Evolutionary conservation across 345 rosid species (phyloP).

Genomic region (Eucalyptus globulus): DNA sequence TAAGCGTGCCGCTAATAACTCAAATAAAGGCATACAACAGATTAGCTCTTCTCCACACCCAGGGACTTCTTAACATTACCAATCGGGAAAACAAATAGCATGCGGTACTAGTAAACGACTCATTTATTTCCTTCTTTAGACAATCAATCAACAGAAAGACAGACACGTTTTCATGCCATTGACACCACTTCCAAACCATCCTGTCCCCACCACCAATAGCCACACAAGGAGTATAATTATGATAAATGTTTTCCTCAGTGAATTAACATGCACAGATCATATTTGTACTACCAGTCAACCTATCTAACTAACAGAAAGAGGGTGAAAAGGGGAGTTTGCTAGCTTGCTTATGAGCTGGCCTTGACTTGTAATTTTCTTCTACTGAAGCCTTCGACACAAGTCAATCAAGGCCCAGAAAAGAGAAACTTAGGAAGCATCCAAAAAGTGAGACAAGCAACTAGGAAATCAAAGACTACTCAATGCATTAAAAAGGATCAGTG

Average conservation of each 20-base stretch:
- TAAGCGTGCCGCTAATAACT: background rate
- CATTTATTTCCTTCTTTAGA: background rate
- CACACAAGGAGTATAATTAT: background rate
- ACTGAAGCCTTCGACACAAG: background rate
- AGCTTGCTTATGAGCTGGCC: background rate
- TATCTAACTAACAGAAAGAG: background rate
- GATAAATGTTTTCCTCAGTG: background rate
- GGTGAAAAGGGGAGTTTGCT: background rate
- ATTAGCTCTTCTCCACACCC: background rate
- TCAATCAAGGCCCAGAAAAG: background rate
- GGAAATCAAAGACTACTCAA: background rate
- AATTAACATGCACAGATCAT: background rate
- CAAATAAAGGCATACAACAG: background rate
- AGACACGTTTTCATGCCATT: background rate
- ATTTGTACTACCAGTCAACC: background rate
- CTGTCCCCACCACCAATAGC: background rate
- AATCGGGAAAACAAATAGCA: background rate
- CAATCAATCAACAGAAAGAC: background rate
- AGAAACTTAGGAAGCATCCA: background rate
- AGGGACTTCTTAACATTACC: background rate
- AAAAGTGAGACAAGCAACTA: background rate
- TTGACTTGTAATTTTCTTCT: background rate
- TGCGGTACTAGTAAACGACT: background rate
- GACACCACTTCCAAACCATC: background rate
- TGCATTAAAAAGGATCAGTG: background rate